Evolutionary conservation across 768 basidiomycete genomes (phyloP).

Genomic region (Lactarius akahatsu): DNA sequence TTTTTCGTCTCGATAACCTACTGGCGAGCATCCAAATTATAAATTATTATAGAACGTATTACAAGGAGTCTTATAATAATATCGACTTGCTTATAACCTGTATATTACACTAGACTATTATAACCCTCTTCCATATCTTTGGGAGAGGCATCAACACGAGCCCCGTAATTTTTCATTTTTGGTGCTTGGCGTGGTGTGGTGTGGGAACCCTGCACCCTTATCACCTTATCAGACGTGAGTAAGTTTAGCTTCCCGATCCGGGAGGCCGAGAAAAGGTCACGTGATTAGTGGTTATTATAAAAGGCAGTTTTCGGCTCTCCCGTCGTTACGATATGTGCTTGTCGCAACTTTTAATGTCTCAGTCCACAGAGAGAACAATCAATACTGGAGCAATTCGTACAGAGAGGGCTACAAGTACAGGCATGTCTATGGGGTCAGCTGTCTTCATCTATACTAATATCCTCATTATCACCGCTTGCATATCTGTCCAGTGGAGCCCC

Average conservation of each 20-base stretch:
- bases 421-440: not conserved
- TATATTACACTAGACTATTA: too few relatives aligned
- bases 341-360: slow-evolving; percentile 9
- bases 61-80: too few relatives aligned
- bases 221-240: too few relatives aligned
- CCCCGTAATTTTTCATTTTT: too few relatives aligned
- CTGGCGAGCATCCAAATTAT: too few relatives aligned
- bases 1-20: not conserved
- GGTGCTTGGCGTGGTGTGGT: too few relatives aligned
- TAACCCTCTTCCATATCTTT: too few relatives aligned
- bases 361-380: slow-evolving; percentile 2
- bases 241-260: too few relatives aligned
- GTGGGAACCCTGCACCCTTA: too few relatives aligned
- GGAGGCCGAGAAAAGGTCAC: not conserved
- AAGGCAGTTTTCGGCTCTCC: not conserved
- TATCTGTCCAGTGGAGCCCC: slow-evolving; percentile 11
- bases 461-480: not conserved
- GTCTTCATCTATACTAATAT: not conserved
- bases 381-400: slow-evolving; percentile 5
- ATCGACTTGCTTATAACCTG: too few relatives aligned
- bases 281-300: not conserved
- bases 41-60: too few relatives aligned
- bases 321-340: not conserved
- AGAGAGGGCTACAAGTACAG: not conserved
- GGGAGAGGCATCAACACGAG: too few relatives aligned